Evolutionary conservation across 1,284 basidiomycete species (phyloP), one percentile per base, ranked within the genome.

Genomic region (Rhodotorula sp.): DNA sequence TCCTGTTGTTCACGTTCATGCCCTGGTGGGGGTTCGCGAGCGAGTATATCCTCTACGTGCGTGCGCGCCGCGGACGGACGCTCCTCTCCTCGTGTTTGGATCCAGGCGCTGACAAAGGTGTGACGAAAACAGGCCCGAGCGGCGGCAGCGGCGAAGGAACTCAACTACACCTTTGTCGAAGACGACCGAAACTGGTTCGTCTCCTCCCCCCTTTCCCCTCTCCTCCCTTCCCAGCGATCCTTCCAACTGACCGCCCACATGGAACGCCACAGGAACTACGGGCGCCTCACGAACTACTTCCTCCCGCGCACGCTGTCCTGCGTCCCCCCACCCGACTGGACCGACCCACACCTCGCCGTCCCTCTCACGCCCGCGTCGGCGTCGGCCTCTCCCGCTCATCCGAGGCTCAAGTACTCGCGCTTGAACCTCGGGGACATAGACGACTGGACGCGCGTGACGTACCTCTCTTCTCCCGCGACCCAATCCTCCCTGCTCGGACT

Each of bases 1-100:
- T 67, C 51, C 34, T 70, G 20, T 46, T 70, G 18, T 70, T 64
- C 59, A 53, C 59, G 22, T 70, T 70, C 59, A 37, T 64, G 54
- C 69, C 69, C 16, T 70, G 69, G 69, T 70, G 69, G 69, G 69
- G 69, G 3, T 70, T 70, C 50, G 69, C 69, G 9, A 67, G 65
- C 58, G 69, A 70, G 52, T 70, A 61, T 58, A 64, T 70, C 51
- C 69, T 70, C 54, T 70, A 67, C 47, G 61, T 70, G 61, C 44
- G 67, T 44, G 34, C n/a, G n/a, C n/a, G n/a, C n/a, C n/a, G n/a
- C n/a, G n/a, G n/a, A n/a, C n/a, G n/a, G n/a, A n/a, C n/a, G n/a
- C n/a, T n/a, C n/a, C n/a, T n/a, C n/a, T n/a, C n/a, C n/a, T n/a
- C n/a, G n/a, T n/a, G n/a, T n/a, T n/a, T n/a, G n/a, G n/a, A n/a